Conservation (phyloP, 192 early-diverging fungal species). For the Gryganskiella cystojenkinii region DNA sequence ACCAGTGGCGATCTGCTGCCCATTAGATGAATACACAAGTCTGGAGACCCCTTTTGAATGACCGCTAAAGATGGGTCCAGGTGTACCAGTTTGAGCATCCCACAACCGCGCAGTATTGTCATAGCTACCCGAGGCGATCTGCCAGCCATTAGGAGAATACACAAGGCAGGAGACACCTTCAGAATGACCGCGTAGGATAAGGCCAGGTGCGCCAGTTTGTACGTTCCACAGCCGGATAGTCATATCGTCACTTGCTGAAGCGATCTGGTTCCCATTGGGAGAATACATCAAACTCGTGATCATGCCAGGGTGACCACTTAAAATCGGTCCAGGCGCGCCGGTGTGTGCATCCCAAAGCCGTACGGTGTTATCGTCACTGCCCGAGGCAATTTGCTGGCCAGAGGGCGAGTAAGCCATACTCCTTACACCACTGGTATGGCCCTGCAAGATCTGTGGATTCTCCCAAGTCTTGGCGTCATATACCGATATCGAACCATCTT, state of each 20-base stretch:
- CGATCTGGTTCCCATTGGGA: conserved; percentile 2
- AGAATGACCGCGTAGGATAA: neutral
- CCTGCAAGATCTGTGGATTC: neutral
- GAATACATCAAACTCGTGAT: neutral
- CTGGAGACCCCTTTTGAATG: neutral
- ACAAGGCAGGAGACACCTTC: neutral
- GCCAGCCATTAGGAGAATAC: conserved; percentile 1
- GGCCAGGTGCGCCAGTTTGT: neutral
- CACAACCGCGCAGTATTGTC: conserved; percentile 5
- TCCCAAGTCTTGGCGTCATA: conserved; percentile 5
- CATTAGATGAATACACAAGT: conserved; percentile 1
- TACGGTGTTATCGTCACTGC: too few species aligned
- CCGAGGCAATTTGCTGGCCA: too few species aligned
- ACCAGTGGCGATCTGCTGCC: neutral
- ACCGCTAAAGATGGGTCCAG: neutral
- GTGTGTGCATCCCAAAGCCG: too few species aligned
- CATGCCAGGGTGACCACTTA: neutral
- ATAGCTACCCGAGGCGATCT: neutral
- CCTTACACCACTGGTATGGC: neutral
- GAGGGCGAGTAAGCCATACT: too few species aligned
- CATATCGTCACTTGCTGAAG: neutral
- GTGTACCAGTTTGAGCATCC: neutral
- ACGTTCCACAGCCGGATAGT: neutral
- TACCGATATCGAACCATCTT: neutral
- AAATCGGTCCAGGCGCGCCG: too few species aligned